Evolutionary conservation across 2,329 filamentous ascomycete species (phyloP).

Genomic region (Orbilia blumenaviensis): DNA sequence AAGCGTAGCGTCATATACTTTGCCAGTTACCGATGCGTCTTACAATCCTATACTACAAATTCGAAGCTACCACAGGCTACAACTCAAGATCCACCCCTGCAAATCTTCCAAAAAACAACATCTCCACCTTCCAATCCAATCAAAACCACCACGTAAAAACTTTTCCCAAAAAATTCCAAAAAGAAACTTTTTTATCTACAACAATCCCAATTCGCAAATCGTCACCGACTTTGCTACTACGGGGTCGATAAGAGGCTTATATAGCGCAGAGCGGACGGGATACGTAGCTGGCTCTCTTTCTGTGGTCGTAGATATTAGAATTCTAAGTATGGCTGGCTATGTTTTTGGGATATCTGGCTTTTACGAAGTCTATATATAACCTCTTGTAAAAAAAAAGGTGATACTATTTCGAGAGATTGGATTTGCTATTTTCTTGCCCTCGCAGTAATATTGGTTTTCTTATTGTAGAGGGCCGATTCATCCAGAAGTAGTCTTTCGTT

Average conservation of each 20-base stretch:
- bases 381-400: background rate
- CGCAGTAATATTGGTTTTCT: too few relatives aligned
- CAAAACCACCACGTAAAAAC: background rate
- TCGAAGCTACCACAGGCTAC: too few relatives aligned
- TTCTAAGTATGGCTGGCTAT: too few relatives aligned
- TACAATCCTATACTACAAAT: too few relatives aligned
- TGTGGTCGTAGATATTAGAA: constrained; percentile 35
- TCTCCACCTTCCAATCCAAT: background rate
- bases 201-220: constrained; percentile 47
- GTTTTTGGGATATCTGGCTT: too few relatives aligned
- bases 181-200: constrained; percentile 17
- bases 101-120: background rate
- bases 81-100: background rate
- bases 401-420: too few relatives aligned
- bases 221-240: constrained; percentile 50
- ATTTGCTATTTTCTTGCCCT: too few relatives aligned
- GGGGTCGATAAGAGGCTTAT: constrained; percentile 38
- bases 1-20: too few relatives aligned
- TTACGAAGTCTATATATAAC: background rate
- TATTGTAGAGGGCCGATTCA: too few relatives aligned
- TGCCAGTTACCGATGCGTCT: too few relatives aligned
- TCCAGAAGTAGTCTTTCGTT: too few relatives aligned
- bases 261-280: constrained; percentile 41
- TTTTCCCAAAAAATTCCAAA: background rate
- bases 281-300: constrained; percentile 23